These are phyloP conservation scores for Tulasnella sp. DNA, from an alignment of 768 basidiomycete species.

Conservation along the genomic window DNA sequence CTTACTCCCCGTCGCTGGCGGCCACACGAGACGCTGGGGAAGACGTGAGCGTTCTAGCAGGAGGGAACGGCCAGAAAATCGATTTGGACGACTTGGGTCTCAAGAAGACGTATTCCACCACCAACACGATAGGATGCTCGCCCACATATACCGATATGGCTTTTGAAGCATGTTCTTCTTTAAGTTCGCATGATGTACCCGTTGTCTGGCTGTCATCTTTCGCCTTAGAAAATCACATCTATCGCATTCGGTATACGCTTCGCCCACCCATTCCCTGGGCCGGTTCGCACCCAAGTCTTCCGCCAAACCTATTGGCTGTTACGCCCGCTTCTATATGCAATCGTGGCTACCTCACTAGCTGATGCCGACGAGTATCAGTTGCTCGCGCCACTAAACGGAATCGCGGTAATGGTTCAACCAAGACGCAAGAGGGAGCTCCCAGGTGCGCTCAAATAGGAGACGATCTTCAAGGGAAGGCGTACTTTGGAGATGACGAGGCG, in stretches of 20 bases:
- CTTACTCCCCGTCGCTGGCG: slow-evolving; percentile 13
- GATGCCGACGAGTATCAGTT: no score
- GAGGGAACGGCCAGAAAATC: not conserved
- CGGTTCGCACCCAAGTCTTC: not conserved
- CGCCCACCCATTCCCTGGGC: slow-evolving; percentile 4
- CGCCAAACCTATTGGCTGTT: not conserved
- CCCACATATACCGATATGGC: not conserved
- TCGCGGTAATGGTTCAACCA: no score
- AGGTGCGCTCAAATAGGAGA: no score
- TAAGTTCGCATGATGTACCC: no score
- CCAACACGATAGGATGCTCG: not conserved
- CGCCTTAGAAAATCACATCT: slow-evolving; percentile 4
- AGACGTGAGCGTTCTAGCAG: slow-evolving; percentile 1
- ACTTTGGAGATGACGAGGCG: no score
- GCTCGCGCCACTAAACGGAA: no score
- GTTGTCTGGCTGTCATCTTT: no score
- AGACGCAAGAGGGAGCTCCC: no score
- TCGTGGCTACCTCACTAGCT: no score
- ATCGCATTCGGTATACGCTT: slow-evolving; percentile 1
- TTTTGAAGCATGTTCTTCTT: no score
- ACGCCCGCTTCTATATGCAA: not conserved
- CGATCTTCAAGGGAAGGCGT: no score
- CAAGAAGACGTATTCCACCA: slow-evolving; percentile 4
- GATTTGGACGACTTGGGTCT: slow-evolving; percentile 8
- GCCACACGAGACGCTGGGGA: slow-evolving; percentile 12